Evolutionary conservation across 768 basidiomycete species (phyloP).

Genomic region (Pleurotus citrinopileatus): DNA sequence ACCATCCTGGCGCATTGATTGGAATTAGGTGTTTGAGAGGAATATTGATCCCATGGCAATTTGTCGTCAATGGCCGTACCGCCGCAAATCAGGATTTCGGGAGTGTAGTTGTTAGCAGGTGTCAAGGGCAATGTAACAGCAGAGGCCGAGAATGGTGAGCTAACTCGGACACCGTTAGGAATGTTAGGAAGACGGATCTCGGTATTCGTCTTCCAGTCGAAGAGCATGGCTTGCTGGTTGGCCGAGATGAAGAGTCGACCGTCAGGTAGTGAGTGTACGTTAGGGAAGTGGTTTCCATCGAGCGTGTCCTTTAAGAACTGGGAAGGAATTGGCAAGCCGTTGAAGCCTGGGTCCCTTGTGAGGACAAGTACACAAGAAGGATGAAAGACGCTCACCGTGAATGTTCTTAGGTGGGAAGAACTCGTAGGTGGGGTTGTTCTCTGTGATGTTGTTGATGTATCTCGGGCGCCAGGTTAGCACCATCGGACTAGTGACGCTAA

Average conservation of each 20-base stretch:
- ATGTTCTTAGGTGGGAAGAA: slow-evolving; percentile 39
- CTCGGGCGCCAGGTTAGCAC: slow-evolving; percentile 22
- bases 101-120: slow-evolving; percentile 35
- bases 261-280: slow-evolving; percentile 35
- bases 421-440: slow-evolving; percentile 56
- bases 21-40: slow-evolving; percentile 37
- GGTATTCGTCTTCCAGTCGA: slow-evolving; percentile 34
- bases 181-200: slow-evolving; percentile 38
- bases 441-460: slow-evolving; percentile 64
- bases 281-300: slow-evolving; percentile 19
- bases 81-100: slow-evolving; percentile 47
- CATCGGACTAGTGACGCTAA: not conserved
- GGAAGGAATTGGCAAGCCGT: slow-evolving; percentile 19
- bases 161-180: slow-evolving; percentile 43
- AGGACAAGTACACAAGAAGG: too few species aligned
- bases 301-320: slow-evolving; percentile 14
- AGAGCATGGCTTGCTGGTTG: slow-evolving; percentile 38
- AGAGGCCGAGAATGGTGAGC: slow-evolving; percentile 36
- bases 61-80: slow-evolving; percentile 34
- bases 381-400: slow-evolving; percentile 26
- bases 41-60: slow-evolving; percentile 24
- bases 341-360: slow-evolving; percentile 15
- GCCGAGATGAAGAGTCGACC: slow-evolving; percentile 39
- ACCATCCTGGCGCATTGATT: slow-evolving; percentile 41
- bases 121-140: slow-evolving; percentile 34